phyloP scores from a whole-genome alignment of 2,329 filamentous ascomycete genomes.

The Tricladium varicosporioides region DNA sequence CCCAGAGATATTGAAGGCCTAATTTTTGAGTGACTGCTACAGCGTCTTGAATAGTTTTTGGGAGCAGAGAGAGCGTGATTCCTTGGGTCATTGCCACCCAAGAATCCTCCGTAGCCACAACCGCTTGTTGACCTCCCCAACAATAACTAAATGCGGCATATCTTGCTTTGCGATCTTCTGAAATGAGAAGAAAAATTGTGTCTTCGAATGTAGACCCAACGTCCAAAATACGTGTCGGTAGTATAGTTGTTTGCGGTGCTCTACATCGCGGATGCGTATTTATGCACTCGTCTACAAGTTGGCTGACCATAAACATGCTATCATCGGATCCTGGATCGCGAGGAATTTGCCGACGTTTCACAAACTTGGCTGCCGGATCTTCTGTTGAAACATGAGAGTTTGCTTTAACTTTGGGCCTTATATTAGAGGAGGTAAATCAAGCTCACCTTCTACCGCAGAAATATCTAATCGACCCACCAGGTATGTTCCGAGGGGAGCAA shows the following conservation, averaged over 20 bases:
- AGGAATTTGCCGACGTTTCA: slow-evolving; percentile 3
- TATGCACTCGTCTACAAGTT: slow-evolving; percentile 1
- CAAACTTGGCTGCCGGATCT: slow-evolving; percentile 1
- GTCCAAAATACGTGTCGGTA: slow-evolving; percentile 4
- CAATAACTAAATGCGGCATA: slow-evolving; percentile 5
- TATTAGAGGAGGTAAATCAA: neutral
- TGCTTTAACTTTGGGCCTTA: neutral
- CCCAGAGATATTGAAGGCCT: neutral
- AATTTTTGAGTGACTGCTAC: neutral
- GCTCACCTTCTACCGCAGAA: neutral
- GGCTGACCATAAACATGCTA: slow-evolving; percentile 1
- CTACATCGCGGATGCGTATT: slow-evolving; percentile 1
- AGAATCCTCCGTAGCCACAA: neutral
- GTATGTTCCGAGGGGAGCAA: neutral
- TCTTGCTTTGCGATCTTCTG: slow-evolving; percentile 2
- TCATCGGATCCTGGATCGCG: neutral
- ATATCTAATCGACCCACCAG: neutral
- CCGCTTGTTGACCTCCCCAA: slow-evolving; percentile 3
- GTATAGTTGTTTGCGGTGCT: neutral
- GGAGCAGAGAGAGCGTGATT: neutral
- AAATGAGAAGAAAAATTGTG: slow-evolving; percentile 4
- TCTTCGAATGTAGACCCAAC: neutral
- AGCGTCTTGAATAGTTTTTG: slow-evolving; percentile 1
- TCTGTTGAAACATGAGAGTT: neutral
- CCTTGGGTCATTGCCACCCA: neutral